phyloP scores from a whole-genome alignment of 495 filamentous ascomycete genomes.

The Thermothielavioides terrestris region DNA sequence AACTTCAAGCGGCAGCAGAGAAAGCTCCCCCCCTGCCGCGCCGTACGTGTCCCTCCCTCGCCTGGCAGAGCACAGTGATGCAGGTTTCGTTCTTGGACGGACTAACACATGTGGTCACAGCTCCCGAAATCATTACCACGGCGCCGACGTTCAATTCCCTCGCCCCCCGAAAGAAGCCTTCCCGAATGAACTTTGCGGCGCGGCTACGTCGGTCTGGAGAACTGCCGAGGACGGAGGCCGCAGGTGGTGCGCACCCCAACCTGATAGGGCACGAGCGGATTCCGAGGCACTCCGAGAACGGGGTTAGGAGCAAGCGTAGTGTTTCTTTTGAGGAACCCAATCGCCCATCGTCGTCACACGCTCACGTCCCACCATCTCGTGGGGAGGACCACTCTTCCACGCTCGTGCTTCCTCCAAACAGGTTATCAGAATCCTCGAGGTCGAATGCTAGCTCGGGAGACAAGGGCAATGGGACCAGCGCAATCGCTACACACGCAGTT shows the following conservation, averaged over 20 bases:
- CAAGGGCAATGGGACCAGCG: conserved; percentile 53
- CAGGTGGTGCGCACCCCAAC: conserved; percentile 17
- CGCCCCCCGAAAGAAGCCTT: conserved; percentile 42
- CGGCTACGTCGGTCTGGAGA: conserved; percentile 39
- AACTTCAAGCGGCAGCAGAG: conserved; percentile 53
- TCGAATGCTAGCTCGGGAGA: conserved; percentile 84
- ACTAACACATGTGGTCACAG: conserved; percentile 34
- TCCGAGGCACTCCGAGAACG: conserved; percentile 32
- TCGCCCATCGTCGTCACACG: conserved; percentile 44
- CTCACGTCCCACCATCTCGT: conserved; percentile 47
- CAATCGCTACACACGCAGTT: conserved; percentile 52
- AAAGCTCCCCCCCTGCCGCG: conserved; percentile 62
- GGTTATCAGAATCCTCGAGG: conserved; percentile 84
- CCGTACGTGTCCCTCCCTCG: conserved; percentile 43
- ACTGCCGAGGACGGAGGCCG: conserved; percentile 29
- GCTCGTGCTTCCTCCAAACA: conserved; percentile 57
- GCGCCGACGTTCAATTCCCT: conserved; percentile 66
- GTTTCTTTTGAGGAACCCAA: conserved; percentile 62
- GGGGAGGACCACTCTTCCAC: conserved; percentile 58
- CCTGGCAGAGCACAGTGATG: conserved; percentile 4
- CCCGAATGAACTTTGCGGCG: conserved; percentile 39
- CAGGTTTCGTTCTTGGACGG: neutral
- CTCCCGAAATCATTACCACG: conserved; percentile 88
- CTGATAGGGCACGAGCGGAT: conserved; percentile 28
- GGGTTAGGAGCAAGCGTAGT: conserved; percentile 34